A percentile compares a stretch with the other conserved stretches of the same genome.
Conservation (phyloP, 2,329 filamentous ascomycete genomes). For the Beauveria varroae region DNA sequence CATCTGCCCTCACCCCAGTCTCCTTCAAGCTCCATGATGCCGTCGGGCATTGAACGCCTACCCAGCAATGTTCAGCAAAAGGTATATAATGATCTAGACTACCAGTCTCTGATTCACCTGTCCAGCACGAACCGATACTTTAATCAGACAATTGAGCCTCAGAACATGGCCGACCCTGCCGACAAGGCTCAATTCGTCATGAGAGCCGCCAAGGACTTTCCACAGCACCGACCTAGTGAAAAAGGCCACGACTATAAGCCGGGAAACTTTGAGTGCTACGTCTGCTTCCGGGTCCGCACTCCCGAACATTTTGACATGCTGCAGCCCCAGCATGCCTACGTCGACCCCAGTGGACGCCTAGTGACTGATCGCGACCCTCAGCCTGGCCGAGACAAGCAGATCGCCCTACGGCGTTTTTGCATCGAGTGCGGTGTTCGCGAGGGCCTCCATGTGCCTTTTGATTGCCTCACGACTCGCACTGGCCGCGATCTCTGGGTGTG, state of each 20-base stretch:
- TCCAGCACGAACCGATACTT: constrained; percentile 30
- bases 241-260: constrained; percentile 30
- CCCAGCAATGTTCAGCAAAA: constrained; percentile 26
- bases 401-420: constrained; percentile 32
- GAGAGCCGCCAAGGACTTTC: constrained; percentile 33
- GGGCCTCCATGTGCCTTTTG: constrained; percentile 30
- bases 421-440: constrained; percentile 33
- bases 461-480: constrained; percentile 30
- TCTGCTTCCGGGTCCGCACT: constrained; percentile 33
- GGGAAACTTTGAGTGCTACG: constrained; percentile 35
- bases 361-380: constrained; percentile 23
- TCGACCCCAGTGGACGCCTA: constrained; percentile 24
- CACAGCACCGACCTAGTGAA: constrained; percentile 31
- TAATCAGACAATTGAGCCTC: constrained; percentile 26
- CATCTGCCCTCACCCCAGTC: constrained; percentile 11
- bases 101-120: constrained; percentile 32
- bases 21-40: constrained; percentile 13
- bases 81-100: constrained; percentile 30
- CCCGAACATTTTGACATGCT: constrained; percentile 32
- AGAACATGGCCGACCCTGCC: constrained; percentile 23
- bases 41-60: constrained; percentile 25
- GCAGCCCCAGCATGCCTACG: constrained; percentile 25
- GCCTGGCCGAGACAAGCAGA: constrained; percentile 20
- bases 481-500: constrained; percentile 34
- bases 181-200: constrained; percentile 35